phyloP scores from a whole-genome alignment of 2,329 filamentous ascomycete species.

The Trichoderma pleuroti region DNA sequence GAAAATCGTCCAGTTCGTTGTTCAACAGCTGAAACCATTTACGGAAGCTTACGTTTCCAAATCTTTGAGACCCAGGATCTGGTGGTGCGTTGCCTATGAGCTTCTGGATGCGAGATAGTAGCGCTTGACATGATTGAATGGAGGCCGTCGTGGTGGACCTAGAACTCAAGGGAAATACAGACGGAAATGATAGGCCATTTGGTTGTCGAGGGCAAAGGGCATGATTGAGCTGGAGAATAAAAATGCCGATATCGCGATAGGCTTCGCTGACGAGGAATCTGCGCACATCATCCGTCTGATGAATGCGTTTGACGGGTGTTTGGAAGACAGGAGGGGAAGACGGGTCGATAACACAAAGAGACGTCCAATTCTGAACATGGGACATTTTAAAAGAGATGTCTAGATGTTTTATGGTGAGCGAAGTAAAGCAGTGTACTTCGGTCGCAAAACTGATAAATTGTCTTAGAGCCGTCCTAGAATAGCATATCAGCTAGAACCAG shows the following conservation, averaged over 20 bases:
- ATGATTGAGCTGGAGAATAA: conserved; percentile 85
- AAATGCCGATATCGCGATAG: conserved; percentile 82
- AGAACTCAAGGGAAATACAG: conserved; percentile 44
- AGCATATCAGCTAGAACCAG: background rate
- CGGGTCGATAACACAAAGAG: conserved; percentile 49
- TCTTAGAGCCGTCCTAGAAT: background rate
- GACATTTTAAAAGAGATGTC: background rate
- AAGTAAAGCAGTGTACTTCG: background rate
- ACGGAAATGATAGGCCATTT: conserved; percentile 28
- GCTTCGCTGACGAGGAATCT: conserved; percentile 77
- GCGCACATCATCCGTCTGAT: conserved; percentile 77
- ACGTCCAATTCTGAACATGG: conserved; percentile 16
- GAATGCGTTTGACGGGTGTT: conserved; percentile 73
- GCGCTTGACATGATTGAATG: conserved; percentile 59
- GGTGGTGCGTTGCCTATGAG: conserved; percentile 79
- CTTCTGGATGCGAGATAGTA: conserved; percentile 62
- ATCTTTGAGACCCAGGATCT: conserved; percentile 78
- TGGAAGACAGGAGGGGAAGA: conserved; percentile 53
- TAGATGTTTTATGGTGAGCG: background rate
- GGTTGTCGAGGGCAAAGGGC: conserved; percentile 71
- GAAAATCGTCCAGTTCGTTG: conserved; percentile 45
- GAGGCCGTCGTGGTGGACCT: conserved; percentile 43
- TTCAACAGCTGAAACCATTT: conserved; percentile 74
- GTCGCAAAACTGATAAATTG: background rate
- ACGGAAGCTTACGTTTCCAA: conserved; percentile 88